Evolutionary conservation across 495 filamentous ascomycete genomes (phyloP), one percentile per base, ranked within the genome.

Genomic region (Penicillium coprophilum): DNA sequence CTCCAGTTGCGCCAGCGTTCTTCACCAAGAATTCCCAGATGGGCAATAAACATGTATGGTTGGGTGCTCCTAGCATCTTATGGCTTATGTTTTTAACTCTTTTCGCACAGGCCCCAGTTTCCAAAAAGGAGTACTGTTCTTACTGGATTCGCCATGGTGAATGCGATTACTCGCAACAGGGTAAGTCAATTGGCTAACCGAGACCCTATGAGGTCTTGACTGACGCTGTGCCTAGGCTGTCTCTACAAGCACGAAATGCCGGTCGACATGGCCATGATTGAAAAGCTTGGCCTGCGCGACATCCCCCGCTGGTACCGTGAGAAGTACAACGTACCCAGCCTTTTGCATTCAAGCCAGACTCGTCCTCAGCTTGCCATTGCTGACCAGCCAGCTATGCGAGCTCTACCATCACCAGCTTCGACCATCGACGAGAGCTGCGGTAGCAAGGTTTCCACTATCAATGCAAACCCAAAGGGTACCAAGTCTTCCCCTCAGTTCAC

Each of bases 191-290:
- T 17, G 20, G 3, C 13, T n/a, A 4, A 6, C 32, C 10, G 13
- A 39, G n/a, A 9, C 19, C n/a, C n/a, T 28, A 21, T 11, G 32
- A 15, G 30, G 28, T 46, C 23, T 13, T 8, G 41, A 53, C 55
- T 65, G 53, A 65, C 50, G 19, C 21, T 17, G 24, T n/a, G 7
- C 20, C 8, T 38, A 79, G 76, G 92, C 3, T 96, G 92, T 71
- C 78, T 86, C 60, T 96, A 83, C 75, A 89, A 88, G 71, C 92
- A 96, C 65, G 87, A 92, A 64, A 93, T 96, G 84, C 92, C 92
- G 1, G 69, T 71, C 21, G 85, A 88, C 40, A 62, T 59, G 31
- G 72, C 68, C 0, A 86, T 81, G 46, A 78, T 92, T 58, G 71
- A 80, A 39, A 69, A 72, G 31, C 77, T 93, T 11, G 91, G 91